Evolutionary conservation across 1,284 basidiomycete genomes (phyloP), one percentile per base, ranked within the genome.

Genomic region (Apiotrichum porosum): DNA sequence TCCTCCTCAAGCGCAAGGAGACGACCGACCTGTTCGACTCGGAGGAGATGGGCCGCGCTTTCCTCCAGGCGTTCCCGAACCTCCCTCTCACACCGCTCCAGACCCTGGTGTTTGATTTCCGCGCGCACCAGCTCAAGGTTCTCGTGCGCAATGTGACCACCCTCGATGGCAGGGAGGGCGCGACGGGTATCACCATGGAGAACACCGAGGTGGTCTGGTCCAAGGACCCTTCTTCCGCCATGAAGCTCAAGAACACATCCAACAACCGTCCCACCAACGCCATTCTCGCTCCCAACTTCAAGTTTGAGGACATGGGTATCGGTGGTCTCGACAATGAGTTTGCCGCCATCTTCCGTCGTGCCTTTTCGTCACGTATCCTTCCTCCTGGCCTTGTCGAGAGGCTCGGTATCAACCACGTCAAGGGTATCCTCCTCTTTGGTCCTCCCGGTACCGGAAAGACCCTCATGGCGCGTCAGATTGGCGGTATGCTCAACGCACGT

Each of bases 291-390:
- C 91, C 95, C 3, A 97, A 97, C 76, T 99, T 99, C 82, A 97
- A 95, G 74, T 99, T 99, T 60, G 89, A 97, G 69, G 95, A 99
- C 72, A 98, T 99, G 94, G 95, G 95, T 22, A 97, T 99, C 64
- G 95, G 95, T 68, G 95, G 95, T 68, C 79, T 99, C 34, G 95
- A 99, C 72, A 79, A 82, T 9, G 95, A 99, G 69, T 99, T 99
- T 68, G 83, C 83, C 49, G 85, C 90, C 48, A 99, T 99, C 69
- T 99, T 99, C 78, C 88, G 95, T 71, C 87, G 95, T 68, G 95
- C 95, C 0, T 99, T 99, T 69, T 94, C 95, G 0, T 92, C 88
- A 50, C 90, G 95, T 49, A 93, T 99, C 37, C 98, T 98, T 75
- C 95, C 95, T 21, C 93, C 92, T 0, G 90, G 83, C 1, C 80